Conservation (phyloP, 208 protist species). For the Wallacemonas rigidus region DNA sequence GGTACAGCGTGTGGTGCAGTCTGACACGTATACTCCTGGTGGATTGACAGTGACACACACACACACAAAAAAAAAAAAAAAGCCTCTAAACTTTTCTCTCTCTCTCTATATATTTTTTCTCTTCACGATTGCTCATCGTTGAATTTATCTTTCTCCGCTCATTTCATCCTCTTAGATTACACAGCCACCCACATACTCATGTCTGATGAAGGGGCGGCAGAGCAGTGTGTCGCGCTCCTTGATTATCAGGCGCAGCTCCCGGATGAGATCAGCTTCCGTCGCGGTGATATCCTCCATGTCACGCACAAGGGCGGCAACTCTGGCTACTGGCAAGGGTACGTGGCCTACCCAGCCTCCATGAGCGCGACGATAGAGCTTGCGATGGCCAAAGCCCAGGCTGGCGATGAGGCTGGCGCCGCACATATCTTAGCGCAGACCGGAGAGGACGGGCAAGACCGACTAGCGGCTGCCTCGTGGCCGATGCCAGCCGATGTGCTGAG, state of each 20-base stretch:
- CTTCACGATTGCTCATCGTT: no score
- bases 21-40: no score
- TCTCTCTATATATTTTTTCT: background rate
- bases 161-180: background rate
- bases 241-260: slow-evolving; percentile 60
- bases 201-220: slow-evolving; percentile 17
- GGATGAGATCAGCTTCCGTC: slow-evolving; percentile 86
- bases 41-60: background rate
- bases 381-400: background rate
- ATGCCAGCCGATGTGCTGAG: background rate
- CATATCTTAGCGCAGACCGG: background rate
- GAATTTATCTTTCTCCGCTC: background rate
- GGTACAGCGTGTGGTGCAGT: no score
- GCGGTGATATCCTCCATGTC: slow-evolving; percentile 85
- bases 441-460: background rate
- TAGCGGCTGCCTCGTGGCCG: background rate
- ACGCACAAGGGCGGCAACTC: slow-evolving; percentile 69
- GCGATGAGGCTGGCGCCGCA: slow-evolving; percentile 3
- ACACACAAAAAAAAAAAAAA: background rate
- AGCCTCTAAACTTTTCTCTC: background rate
- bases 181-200: background rate
- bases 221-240: slow-evolving; percentile 80
- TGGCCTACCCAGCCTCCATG: slow-evolving; percentile 24
- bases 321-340: slow-evolving; percentile 89
- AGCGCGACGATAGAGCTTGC: background rate